These are phyloP conservation scores for Fusarium sp. DNA, from an alignment of 2,329 filamentous ascomycete species.

Conservation along the genomic window DNA sequence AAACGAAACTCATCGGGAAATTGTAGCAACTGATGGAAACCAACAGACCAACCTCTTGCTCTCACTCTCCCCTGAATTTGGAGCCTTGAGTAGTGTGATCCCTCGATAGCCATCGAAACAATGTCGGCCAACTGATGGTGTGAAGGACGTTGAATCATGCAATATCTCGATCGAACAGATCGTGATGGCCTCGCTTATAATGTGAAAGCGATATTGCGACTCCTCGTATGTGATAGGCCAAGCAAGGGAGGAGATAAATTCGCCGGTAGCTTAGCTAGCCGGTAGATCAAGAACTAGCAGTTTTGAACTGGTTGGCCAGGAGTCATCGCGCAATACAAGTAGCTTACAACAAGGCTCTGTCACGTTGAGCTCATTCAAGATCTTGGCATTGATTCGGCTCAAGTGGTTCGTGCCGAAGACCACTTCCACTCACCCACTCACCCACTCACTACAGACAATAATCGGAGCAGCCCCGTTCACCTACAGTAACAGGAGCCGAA, in stretches of 20 bases:
- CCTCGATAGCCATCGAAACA: background rate
- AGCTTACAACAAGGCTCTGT: constrained; percentile 13
- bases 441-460: constrained; percentile 2
- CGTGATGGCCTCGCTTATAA: constrained; percentile 7
- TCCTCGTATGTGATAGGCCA: constrained; percentile 12
- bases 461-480: background rate
- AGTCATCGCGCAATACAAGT: background rate
- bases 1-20: background rate
- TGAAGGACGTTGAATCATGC: constrained; percentile 2
- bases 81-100: background rate
- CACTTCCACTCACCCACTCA: background rate
- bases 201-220: constrained; percentile 7
- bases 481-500: constrained; percentile 15
- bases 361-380: constrained; percentile 1
- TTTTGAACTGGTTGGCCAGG: constrained; percentile 10
- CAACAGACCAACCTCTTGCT: background rate
- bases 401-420: background rate
- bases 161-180: constrained; percentile 20
- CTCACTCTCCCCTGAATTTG: background rate
- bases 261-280: constrained; percentile 12
- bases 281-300: constrained; percentile 18
- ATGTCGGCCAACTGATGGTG: background rate
- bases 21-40: background rate
- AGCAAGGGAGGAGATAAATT: background rate
- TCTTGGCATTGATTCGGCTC: constrained; percentile 2